Evolutionary conservation across 2,329 filamentous ascomycete species (phyloP), one percentile per base, ranked within the genome.

Genomic region (Niveomyces coronatus): DNA sequence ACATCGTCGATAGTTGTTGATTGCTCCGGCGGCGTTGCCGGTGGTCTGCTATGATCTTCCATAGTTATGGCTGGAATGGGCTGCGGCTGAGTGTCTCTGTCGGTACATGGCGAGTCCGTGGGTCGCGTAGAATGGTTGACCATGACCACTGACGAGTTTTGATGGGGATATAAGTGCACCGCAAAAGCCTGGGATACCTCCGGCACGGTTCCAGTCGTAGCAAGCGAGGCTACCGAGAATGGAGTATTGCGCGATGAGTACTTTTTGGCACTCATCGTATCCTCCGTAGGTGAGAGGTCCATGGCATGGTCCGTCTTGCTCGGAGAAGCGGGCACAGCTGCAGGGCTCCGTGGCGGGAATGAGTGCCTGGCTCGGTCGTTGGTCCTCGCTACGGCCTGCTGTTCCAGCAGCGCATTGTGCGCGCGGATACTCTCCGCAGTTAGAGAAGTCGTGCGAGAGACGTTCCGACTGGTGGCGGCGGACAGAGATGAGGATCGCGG

Each of bases 101-200:
- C 37, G n/a, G 48, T 50, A 33, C 43, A 49, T 22, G 65, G 63
- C 15, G 65, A 62, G 31, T 70, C 67, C 0, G 67, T 69, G 17
- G 65, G 67, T 50, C 64, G 70, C 29, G 60, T 62, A 9, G 68
- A 67, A 49, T 77, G 70, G 45, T 77, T 61, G 20, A 80, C 70
- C 56, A 80, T 66, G 29, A 79, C 53, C 9, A 81, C 58, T 4
- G 76, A 81, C 33, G 69, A 76, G 47, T 79, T 80, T 48, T 80
- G 74, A 45, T 81, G 76, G 15, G 71, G 67, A 46, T 71, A 78
- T 48, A 81, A 74, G 43, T 67, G 75, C 39, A 81, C 67, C 27
- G 72, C 74, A 51, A 71, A 58, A 23, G 76, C 76, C 56, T 81
- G 75, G 1, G 75, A 76, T 28, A 81, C 68, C 46, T 78, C 76